phyloP scores from a whole-genome alignment of 495 filamentous ascomycete species.

The Podospora anserina region DNA sequence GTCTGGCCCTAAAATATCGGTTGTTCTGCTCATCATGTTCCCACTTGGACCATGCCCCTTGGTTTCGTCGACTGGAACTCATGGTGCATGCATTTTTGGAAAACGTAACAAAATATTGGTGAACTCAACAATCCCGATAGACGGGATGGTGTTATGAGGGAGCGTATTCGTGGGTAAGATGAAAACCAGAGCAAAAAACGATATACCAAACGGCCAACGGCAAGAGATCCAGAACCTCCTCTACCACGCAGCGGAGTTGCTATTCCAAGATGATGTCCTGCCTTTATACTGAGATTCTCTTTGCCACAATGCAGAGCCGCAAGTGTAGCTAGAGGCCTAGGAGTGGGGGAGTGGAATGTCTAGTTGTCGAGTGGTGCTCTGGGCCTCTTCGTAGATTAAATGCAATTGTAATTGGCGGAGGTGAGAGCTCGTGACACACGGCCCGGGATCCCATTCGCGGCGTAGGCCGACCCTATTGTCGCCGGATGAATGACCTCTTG shows the following conservation, averaged over 20 bases:
- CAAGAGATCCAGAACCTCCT: too few species aligned
- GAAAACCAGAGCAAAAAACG: not conserved
- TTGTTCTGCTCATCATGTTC: not conserved
- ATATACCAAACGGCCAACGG: not conserved
- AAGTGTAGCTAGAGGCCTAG: slow-evolving; percentile 8
- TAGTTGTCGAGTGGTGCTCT: slow-evolving; percentile 14
- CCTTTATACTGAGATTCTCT: not conserved
- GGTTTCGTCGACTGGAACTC: slow-evolving; percentile 16
- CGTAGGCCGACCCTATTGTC: slow-evolving; percentile 16
- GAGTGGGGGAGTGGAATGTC: slow-evolving; percentile 4
- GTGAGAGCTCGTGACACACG: slow-evolving; percentile 28
- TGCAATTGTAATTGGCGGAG: slow-evolving; percentile 31
- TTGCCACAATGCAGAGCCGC: slow-evolving; percentile 24
- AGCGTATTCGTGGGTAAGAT: not conserved
- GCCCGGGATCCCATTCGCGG: slow-evolving; percentile 27
- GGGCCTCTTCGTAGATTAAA: slow-evolving; percentile 26
- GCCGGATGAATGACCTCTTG: slow-evolving; percentile 24
- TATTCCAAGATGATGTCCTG: not conserved
- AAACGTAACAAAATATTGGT: slow-evolving; percentile 12
- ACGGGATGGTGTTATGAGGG: not conserved
- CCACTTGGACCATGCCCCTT: not conserved
- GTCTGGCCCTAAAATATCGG: slow-evolving; percentile 9
- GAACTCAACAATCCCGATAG: not conserved
- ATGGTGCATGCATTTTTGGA: slow-evolving; percentile 18
- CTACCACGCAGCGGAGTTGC: too few species aligned